Evolutionary conservation across 805 yeast species (phyloP).

Genomic region (Citeromyces nyonsensis): DNA sequence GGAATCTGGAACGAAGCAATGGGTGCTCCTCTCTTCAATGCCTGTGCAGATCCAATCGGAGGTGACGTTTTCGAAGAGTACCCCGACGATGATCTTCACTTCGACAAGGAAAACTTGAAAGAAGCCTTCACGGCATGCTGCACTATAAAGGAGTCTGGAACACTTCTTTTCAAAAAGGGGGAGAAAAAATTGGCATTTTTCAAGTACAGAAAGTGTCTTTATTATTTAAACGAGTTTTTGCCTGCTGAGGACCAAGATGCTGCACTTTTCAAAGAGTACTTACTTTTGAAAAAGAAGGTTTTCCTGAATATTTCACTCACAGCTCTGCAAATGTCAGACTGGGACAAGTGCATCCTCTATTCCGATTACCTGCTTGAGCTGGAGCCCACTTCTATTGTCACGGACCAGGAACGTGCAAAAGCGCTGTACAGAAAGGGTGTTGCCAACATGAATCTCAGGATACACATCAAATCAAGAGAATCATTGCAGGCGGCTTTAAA

Average conservation of each 20-base stretch:
- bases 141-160: constrained; percentile 55
- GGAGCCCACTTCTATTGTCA: constrained; percentile 10
- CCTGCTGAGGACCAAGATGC: constrained; percentile 58
- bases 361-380: constrained; percentile 40
- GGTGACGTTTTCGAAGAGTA: constrained; percentile 66
- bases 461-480: constrained; percentile 30
- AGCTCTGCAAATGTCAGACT: constrained; percentile 31
- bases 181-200: constrained; percentile 33
- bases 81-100: constrained; percentile 64
- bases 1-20: constrained; percentile 45
- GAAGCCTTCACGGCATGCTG: constrained; percentile 32
- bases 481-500: constrained; percentile 27
- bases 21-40: constrained; percentile 44
- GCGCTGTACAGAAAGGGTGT: constrained; percentile 40
- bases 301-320: constrained; percentile 47
- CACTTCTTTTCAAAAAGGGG: constrained; percentile 37
- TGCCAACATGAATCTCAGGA: constrained; percentile 19
- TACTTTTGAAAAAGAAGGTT: constrained; percentile 29
- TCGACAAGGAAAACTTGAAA: constrained; percentile 27
- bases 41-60: constrained; percentile 43
- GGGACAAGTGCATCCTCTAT: constrained; percentile 32
- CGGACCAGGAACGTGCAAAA: constrained; percentile 33
- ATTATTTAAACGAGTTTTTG: constrained; percentile 56
- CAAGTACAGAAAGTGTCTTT: constrained; percentile 50
- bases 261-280: constrained; percentile 30